Base-by-base conservation (phyloP, 2,329 filamentous ascomycete species). In the Davidsoniella neocaledoniae region DNA sequence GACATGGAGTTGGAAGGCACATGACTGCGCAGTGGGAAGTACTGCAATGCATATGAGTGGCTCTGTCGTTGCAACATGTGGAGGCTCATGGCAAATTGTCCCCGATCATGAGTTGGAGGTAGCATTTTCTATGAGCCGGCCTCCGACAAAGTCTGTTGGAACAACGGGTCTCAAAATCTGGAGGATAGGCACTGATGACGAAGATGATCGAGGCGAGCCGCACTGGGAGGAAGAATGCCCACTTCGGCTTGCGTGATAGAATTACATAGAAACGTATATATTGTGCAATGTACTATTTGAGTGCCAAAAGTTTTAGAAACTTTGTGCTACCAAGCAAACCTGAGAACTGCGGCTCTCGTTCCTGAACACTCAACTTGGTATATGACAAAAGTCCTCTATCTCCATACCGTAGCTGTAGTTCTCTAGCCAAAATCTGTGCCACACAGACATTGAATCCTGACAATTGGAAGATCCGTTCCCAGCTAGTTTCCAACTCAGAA, bases 31-130 rank as follows among this genome's bases (percentile, higher is more conserved):
- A 0, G 63, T 77, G 0, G 71, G 72, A 7, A 70, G 68, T 40
- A 64, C 70, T 6, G 63, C 65, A 12, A 58, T 79, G 51, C 75
- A 79, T 56, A 60, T 62, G 3, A 72, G 71, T 54, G 75, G 75
- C 2, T 71, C 73, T 0, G 74, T 77, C 1, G 61, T 69, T 14
- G 74, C 70, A 17, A 77, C 74, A 0, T 77, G 73, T 56, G 72
- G 73, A 0, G 74, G 74, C 2, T 69, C 69, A 2, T 77, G 73
- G 74, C 62, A 62, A 14, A 63, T 62, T 29, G 53, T 48, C 21
- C 21, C 9, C 16, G 43, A 43, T 21, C 14, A n/a, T 19, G 45
- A 39, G 14, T 12, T 43, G 23, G 38, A 41, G 38, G 21, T 16
- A 12, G 29, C n/a, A 25, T 17, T 21, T 17, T 7, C 36, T 17